Percentiles rank a stretch among this genome's conserved stretches.
Evolutionary conservation across 495 filamentous ascomycete species (phyloP).

Genomic region (Penicillium verhagenii): DNA sequence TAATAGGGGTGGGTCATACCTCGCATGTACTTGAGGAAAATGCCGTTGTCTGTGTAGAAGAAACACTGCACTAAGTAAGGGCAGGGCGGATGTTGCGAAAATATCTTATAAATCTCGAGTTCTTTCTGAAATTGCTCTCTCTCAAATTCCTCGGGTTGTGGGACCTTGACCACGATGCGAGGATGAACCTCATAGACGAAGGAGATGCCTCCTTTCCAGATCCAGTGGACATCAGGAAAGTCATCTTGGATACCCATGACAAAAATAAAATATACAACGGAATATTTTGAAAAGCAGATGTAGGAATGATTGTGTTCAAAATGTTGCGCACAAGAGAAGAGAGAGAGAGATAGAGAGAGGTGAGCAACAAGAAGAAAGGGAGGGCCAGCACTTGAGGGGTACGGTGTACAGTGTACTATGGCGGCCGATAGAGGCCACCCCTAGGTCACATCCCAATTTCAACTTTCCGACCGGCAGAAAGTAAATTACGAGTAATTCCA

Average conservation of each 20-base stretch:
- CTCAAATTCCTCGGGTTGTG: conserved; percentile 34
- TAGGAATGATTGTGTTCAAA: too few species aligned
- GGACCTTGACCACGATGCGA: conserved; percentile 38
- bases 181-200: conserved; percentile 40
- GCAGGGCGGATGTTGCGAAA: conserved; percentile 29
- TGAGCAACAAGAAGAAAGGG: too few species aligned
- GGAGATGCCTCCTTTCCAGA: conserved; percentile 35
- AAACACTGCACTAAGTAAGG: conserved; percentile 34
- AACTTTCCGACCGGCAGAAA: too few species aligned
- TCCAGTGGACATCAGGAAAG: conserved; percentile 31
- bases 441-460: too few species aligned
- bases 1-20: conserved; percentile 20
- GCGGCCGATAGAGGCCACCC: too few species aligned
- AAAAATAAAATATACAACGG: too few species aligned
- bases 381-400: too few species aligned
- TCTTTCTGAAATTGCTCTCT: conserved; percentile 34
- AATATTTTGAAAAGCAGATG: too few species aligned
- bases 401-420: too few species aligned
- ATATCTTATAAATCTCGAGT: conserved; percentile 29
- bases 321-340: too few species aligned
- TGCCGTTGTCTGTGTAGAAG: conserved; percentile 28
- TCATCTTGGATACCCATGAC: conserved; percentile 23
- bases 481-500: too few species aligned
- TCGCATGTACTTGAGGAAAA: conserved; percentile 43
- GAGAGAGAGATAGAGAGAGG: too few species aligned